phyloP scores from a whole-genome alignment of 139 green algal species.

The Coccomyxa sp. region DNA sequence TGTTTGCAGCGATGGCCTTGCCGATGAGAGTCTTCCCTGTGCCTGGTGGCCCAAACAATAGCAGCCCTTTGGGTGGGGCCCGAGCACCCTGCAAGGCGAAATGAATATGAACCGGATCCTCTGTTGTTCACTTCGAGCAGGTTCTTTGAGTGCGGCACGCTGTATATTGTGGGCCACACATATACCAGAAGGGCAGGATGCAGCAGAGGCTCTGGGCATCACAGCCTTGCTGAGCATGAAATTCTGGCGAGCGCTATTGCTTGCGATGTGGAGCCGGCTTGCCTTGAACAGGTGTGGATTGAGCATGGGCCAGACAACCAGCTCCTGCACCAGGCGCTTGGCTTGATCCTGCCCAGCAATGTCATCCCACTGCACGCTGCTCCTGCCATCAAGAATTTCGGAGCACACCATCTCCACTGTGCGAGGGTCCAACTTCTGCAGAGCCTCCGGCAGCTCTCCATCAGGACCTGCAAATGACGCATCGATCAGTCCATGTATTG shows the following conservation, averaged over 20 bases:
- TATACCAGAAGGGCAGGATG: no score
- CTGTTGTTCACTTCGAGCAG: no score
- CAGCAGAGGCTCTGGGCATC: no score
- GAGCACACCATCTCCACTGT: conserved; percentile 72
- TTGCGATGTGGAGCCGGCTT: neutral
- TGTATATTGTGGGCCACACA: no score
- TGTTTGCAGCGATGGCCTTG: conserved; percentile 91
- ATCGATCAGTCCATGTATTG: neutral
- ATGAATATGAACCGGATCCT: no score
- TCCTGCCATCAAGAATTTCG: conserved; percentile 58
- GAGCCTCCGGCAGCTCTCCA: conserved; percentile 11
- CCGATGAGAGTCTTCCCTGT: conserved; percentile 97
- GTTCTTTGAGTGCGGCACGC: no score
- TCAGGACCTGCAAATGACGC: neutral
- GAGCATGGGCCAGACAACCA: conserved; percentile 95
- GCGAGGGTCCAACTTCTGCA: conserved; percentile 51
- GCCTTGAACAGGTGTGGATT: conserved; percentile 87
- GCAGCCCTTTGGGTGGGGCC: conserved; percentile 82
- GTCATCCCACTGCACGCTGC: conserved; percentile 11
- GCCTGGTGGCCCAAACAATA: conserved; percentile 82
- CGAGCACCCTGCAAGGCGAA: conserved; percentile 56
- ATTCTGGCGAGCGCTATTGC: no score
- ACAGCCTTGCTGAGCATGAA: no score
- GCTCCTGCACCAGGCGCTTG: conserved; percentile 87
- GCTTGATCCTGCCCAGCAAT: conserved; percentile 55